Evolutionary conservation across 1,284 basidiomycete genomes (phyloP).

Genomic region (Malassezia slooffiae): DNA sequence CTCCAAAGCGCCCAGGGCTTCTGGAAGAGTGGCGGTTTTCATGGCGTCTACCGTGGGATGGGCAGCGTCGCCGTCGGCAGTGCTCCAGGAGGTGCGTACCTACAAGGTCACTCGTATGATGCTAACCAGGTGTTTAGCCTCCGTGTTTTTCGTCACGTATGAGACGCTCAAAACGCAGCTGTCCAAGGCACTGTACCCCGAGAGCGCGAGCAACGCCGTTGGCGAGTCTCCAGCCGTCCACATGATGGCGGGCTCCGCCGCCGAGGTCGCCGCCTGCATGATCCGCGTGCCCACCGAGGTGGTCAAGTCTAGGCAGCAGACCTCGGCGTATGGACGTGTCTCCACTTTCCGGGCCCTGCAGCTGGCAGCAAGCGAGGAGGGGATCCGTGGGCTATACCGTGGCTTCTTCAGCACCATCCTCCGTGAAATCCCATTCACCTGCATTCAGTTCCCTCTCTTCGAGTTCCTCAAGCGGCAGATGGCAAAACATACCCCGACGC

Average conservation of each 20-base stretch:
- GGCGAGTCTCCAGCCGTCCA: slow-evolving; percentile 38
- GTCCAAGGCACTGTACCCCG: slow-evolving; percentile 12
- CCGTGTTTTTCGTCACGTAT: slow-evolving; percentile 89
- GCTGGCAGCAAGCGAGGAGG: slow-evolving; percentile 54
- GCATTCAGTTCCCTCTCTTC: slow-evolving; percentile 92
- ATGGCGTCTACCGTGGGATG: slow-evolving; percentile 82
- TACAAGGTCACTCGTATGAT: not conserved
- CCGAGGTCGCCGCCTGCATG: slow-evolving; percentile 62
- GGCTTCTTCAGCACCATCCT: slow-evolving; percentile 69
- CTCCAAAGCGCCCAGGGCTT: slow-evolving; percentile 83
- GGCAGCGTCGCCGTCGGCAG: slow-evolving; percentile 91
- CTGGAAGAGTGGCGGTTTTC: slow-evolving; percentile 72
- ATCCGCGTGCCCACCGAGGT: slow-evolving; percentile 89
- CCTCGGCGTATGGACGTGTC: slow-evolving; percentile 57
- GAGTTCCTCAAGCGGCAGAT: slow-evolving; percentile 63
- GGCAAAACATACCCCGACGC: slow-evolving; percentile 14
- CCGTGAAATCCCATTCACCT: slow-evolving; percentile 88
- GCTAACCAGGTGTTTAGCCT: slow-evolving; percentile 54
- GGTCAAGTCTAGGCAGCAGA: slow-evolving; percentile 74
- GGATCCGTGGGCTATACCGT: slow-evolving; percentile 62
- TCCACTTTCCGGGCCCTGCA: slow-evolving; percentile 51
- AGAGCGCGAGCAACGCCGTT: slow-evolving; percentile 11
- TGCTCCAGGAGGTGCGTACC: slow-evolving; percentile 63
- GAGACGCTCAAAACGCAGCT: slow-evolving; percentile 67
- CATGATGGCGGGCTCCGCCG: slow-evolving; percentile 47